A percentile compares a stretch with the other conserved stretches of the same genome.
These are phyloP conservation scores for Zygosaccharomyces siamensis DNA, from an alignment of 805 yeast genomes.

Conservation along the genomic window DNA sequence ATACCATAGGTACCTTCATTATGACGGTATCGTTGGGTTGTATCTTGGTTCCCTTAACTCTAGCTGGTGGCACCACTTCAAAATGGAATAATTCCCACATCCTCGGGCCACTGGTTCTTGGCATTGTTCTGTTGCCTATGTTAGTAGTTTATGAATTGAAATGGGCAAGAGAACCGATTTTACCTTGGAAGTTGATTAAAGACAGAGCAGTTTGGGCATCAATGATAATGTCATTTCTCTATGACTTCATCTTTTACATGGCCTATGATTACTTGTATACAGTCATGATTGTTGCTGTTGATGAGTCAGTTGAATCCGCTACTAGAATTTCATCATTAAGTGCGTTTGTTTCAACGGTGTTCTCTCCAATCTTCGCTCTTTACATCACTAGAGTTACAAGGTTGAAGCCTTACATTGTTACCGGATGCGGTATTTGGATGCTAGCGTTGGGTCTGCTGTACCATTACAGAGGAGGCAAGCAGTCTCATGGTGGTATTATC, in stretches of 20 bases:
- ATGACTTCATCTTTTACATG: conserved; percentile 62
- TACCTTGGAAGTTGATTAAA: conserved; percentile 53
- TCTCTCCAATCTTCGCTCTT: conserved; percentile 55
- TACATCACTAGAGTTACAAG: conserved; percentile 45
- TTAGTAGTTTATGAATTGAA: conserved; percentile 56
- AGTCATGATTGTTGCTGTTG: conserved; percentile 58
- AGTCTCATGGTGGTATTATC: conserved; percentile 52
- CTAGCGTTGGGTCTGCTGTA: conserved; percentile 56
- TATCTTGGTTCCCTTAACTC: conserved; percentile 65
- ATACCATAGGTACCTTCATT: conserved; percentile 56
- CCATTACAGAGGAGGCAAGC: conserved; percentile 49
- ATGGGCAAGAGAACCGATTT: conserved; percentile 55
- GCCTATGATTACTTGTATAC: conserved; percentile 67
- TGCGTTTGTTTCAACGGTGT: conserved; percentile 59
- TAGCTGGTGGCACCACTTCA: conserved; percentile 58
- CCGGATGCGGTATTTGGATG: conserved; percentile 57
- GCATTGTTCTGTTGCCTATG: conserved; percentile 55
- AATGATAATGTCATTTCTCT: conserved; percentile 50
- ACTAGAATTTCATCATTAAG: conserved; percentile 57
- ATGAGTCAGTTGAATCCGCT: conserved; percentile 56
- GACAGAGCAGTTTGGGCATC: conserved; percentile 77
- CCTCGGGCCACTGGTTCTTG: conserved; percentile 67
- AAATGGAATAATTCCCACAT: conserved; percentile 59
- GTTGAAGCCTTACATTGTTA: conserved; percentile 54
- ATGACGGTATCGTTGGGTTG: conserved; percentile 56